phyloP scores from a whole-genome alignment of 176 grass and related monocot species.

The Ampelocalamus luodianensis region DNA sequence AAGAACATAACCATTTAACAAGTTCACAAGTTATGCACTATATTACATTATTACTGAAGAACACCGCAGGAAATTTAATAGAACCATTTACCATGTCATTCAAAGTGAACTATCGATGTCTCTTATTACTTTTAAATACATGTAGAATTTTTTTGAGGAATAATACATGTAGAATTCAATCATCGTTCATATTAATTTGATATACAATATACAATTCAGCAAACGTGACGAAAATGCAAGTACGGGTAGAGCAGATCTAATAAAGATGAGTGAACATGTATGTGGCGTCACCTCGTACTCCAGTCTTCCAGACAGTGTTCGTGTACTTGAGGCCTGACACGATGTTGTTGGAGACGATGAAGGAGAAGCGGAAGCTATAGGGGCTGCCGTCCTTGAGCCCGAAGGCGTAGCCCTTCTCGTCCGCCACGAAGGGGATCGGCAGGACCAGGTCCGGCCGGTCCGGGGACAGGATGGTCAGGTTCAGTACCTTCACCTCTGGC shows the following conservation, averaged over 20 bases:
- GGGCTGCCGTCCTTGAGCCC: constrained; percentile 83
- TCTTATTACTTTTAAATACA: neutral
- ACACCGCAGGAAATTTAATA: neutral
- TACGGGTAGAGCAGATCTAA: neutral
- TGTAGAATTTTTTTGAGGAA: neutral
- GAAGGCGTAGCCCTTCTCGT: constrained; percentile 77
- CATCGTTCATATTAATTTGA: neutral
- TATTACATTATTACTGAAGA: neutral
- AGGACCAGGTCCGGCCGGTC: constrained; percentile 61
- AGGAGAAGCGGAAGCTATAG: constrained; percentile 84
- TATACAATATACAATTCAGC: neutral
- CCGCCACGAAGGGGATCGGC: constrained; percentile 71
- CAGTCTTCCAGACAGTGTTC: constrained; percentile 90
- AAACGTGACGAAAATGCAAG: neutral
- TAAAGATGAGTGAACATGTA: constrained; percentile 9
- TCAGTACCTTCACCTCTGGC: constrained; percentile 76
- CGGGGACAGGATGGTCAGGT: constrained; percentile 74
- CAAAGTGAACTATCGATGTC: neutral
- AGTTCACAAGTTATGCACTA: neutral
- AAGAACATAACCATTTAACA: too few relatives aligned
- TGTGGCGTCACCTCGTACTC: constrained; percentile 65
- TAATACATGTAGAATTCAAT: neutral
- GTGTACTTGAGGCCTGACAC: constrained; percentile 91
- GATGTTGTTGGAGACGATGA: constrained; percentile 83
- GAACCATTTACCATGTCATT: neutral